These are phyloP conservation scores for Wickerhamomyces tratensis DNA, from an alignment of 805 yeast species.

Conservation along the genomic window DNA sequence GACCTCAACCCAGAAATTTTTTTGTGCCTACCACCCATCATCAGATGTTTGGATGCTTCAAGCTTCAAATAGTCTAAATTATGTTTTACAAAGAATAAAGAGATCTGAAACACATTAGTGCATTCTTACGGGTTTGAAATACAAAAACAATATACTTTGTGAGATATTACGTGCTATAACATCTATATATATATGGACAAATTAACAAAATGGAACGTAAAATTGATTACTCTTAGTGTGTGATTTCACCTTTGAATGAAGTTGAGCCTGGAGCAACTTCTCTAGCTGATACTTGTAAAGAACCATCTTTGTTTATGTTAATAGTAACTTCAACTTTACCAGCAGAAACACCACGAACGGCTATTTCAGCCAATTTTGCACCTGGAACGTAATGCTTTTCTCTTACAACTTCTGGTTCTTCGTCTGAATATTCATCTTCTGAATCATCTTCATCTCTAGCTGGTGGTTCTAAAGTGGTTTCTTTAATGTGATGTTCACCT, in stretches of 20 bases:
- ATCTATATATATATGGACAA: too few species aligned
- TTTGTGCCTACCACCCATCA: too few species aligned
- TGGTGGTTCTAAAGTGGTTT: slow-evolving; percentile 62
- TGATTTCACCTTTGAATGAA: slow-evolving; percentile 44
- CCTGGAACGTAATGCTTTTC: slow-evolving; percentile 70
- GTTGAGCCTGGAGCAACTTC: slow-evolving; percentile 51
- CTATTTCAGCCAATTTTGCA: slow-evolving; percentile 67
- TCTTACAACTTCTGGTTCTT: slow-evolving; percentile 82
- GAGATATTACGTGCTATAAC: too few species aligned
- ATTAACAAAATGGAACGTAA: too few species aligned
- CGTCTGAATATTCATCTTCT: slow-evolving; percentile 53
- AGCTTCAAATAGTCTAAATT: too few species aligned
- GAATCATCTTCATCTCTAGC: slow-evolving; percentile 46
- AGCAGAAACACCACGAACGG: slow-evolving; percentile 57
- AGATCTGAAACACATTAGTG: too few species aligned
- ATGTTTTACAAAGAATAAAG: too few species aligned
- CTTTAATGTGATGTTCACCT: slow-evolving; percentile 77
- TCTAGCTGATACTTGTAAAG: slow-evolving; percentile 49
- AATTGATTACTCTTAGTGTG: neutral
- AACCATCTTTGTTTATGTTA: slow-evolving; percentile 51
- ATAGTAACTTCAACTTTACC: slow-evolving; percentile 55
- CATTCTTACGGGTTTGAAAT: too few species aligned
- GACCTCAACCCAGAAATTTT: too few species aligned
- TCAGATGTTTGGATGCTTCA: too few species aligned
- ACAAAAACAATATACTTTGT: too few species aligned